A percentile compares a stretch with the other conserved stretches of the same genome.
Conservation (phyloP, 257 asterid species). For the Petunia secreta region DNA sequence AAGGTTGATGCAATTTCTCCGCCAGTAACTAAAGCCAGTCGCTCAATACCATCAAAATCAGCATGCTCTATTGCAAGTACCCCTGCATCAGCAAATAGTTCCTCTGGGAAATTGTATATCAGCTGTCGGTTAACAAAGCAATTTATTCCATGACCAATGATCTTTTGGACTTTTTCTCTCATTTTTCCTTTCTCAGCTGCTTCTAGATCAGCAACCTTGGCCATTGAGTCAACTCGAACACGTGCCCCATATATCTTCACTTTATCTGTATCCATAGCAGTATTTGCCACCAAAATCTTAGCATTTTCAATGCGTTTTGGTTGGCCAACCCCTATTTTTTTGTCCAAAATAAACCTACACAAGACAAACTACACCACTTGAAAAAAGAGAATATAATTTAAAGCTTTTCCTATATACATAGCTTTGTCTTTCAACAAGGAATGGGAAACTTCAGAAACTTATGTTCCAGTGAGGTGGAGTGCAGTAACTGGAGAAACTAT, state of each 20-base stretch:
- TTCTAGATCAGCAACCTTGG: constrained; percentile 96
- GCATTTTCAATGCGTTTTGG: constrained; percentile 98
- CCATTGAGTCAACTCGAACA: constrained; percentile 99
- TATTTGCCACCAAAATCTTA: constrained; percentile 92
- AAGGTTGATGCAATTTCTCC: constrained; percentile 97
- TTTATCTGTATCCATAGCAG: constrained; percentile 99
- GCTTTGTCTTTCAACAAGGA: not conserved
- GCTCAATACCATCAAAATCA: constrained; percentile 97
- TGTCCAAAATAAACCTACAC: constrained; percentile 89
- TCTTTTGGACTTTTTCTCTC: constrained; percentile 95
- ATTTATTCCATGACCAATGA: constrained; percentile 86
- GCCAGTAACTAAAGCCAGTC: constrained; percentile 93
- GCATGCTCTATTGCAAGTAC: constrained; percentile 98
- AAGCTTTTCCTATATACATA: not conserved
- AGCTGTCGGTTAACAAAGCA: constrained; percentile 94
- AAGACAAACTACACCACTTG: not conserved
- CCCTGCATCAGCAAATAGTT: constrained; percentile 96
- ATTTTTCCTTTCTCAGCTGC: constrained; percentile 90
- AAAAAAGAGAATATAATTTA: not conserved
- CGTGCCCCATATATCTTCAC: constrained; percentile 98
- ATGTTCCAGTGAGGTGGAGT: not conserved
- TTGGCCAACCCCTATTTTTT: constrained; percentile 95
- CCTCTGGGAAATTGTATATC: constrained; percentile 96
- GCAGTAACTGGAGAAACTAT: not conserved
- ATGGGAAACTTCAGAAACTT: not conserved